Evolutionary conservation across 1,139 yeast genomes (phyloP), one percentile per base, ranked within the genome.

Genomic region (Geotrichum cucujoidarum): DNA sequence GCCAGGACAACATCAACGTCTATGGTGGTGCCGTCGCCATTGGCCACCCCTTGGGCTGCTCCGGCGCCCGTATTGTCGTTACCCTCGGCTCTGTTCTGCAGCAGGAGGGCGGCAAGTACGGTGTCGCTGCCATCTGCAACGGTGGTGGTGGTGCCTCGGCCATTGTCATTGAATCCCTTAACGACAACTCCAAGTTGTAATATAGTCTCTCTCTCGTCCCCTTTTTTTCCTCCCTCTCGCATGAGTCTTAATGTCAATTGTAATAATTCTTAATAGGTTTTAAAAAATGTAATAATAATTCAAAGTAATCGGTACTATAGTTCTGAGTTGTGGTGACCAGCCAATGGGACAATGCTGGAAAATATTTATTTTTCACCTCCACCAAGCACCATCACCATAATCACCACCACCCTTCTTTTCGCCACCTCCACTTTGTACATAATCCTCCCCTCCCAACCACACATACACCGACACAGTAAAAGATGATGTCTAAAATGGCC

Each of bases 101-200:
- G 38, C 96, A 89, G 72, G 75, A 72, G 62, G 60, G 60, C 45
- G 97, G 97, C 64, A 88, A 83, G 73, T 70, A 81, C 59, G 98
- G 98, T 67, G 88, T 80, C 58, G 96, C 96, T 61, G 96, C 87
- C 68, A 83, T 92, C 66, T 92, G 97, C 77, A 92, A 92, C 70
- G 97, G 98, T 74, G 98, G 98, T 63, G 98, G 98, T 67, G 97
- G 97, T 67, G 97, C 97, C 50, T 83, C 95, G 51, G 81, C 95
- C 32, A 70, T 87, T 58, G 84, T 87, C 54, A 75, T 87, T 58
- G 90, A 85, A 62, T 56, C 59, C 33, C 55, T 55, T 21, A 14
- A 16, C 7, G 38, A 21, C 35, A n/a, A 30, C 6, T 24, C 50
- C n/a, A 50, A 47, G 45, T 39, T 48, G 29, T 48, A 48, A 38